Evolutionary conservation across 805 yeast genomes (phyloP), one percentile per base, ranked within the genome.

Genomic region (Yarrowia deformans): DNA sequence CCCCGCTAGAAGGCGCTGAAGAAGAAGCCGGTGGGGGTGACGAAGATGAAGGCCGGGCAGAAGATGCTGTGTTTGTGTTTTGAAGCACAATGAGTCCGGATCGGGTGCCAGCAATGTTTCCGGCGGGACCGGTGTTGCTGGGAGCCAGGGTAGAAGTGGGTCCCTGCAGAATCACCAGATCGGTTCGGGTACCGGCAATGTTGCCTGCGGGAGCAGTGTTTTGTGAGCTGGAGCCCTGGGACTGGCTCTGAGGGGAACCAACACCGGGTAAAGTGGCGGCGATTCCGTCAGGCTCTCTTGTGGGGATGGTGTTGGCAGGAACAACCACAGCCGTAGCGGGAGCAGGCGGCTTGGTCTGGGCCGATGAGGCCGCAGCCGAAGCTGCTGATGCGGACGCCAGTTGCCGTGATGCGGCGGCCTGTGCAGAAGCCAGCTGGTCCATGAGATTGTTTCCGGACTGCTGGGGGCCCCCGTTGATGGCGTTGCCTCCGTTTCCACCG

Each of bases 181-280:
- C 64, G n/a, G 50, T 58, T 58, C 40, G 50, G 1, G 64, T 32
- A n/a, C 64, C 64, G 5, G 66, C 66, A 60, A 60, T 60, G 66
- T 60, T 60, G n/a, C 32, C 49, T 12, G 49, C 40, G 3, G 49
- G 50, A 1, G n/a, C 39, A 10, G 49, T 42, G n/a, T 23, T 19
- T 7, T 18, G 39, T 1, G 52, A 48, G 50, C 52, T 45, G 19
- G 46, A 43, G 23, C 23, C 13, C 9, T 23, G 48, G 2, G 63
- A 32, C 16, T 40, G 48, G 12, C 42, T 12, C 58, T 52, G 58
- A 8, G 35, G n/a, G n/a, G n/a, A 43, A 8, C 7, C 10, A 3
- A 10, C 12, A 9, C 46, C 37, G 10, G 46, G 35, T 1, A 40
- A 14, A 9, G 64, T 56, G 6, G 50, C 64, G 4, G 64, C 64